A percentile compares a stretch with the other conserved stretches of the same genome.
Conservation (phyloP, 768 basidiomycete species). For the Sarcomyxa edulis region DNA sequence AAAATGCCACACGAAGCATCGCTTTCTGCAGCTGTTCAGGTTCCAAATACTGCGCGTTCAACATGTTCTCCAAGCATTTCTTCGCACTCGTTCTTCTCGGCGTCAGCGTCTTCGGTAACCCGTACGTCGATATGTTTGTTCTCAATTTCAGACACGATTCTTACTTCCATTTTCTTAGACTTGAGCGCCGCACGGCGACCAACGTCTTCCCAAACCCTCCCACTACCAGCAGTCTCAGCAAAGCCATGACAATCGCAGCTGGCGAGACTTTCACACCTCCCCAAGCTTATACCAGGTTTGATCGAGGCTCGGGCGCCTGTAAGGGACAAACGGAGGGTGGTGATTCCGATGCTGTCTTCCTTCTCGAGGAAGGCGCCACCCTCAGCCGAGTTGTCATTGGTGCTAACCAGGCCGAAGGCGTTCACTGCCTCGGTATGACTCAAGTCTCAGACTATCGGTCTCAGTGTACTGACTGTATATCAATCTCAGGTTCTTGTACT, state of each 20-base stretch:
- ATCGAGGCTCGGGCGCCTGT: conserved; percentile 34
- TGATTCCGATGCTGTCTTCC: conserved; percentile 33
- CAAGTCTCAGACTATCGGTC: no score
- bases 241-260: conserved; percentile 24
- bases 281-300: conserved; percentile 29
- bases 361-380: conserved; percentile 34
- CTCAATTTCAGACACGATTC: not conserved
- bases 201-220: conserved; percentile 29
- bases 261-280: conserved; percentile 30
- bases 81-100: not conserved
- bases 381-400: conserved; percentile 35
- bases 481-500: conserved; percentile 20
- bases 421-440: conserved; percentile 31
- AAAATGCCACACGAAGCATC: no score
- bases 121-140: conserved; percentile 9
- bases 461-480: not conserved
- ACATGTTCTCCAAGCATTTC: conserved; percentile 4
- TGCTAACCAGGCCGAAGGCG: conserved; percentile 33
- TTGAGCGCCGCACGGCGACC: conserved; percentile 27
- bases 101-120: conserved; percentile 13
- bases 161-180: conserved; percentile 7
- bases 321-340: conserved; percentile 31
- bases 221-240: conserved; percentile 28
- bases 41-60: no score
- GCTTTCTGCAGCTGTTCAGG: no score